Evolutionary conservation across 805 yeast species (phyloP).

Genomic region (Lachancea mirantina): DNA sequence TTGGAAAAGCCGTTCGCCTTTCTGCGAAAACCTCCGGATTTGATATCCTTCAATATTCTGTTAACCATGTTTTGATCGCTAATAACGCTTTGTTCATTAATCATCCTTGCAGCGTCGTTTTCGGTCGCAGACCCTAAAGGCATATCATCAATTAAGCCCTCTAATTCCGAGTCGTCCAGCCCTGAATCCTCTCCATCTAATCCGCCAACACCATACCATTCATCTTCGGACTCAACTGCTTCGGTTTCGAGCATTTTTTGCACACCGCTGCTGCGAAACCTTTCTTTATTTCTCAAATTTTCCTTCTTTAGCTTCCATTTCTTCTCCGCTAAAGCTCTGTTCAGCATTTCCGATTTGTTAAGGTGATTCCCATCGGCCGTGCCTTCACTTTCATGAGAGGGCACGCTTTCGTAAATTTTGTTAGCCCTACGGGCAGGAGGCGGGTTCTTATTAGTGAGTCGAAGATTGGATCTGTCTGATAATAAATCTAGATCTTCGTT

Average conservation of each 20-base stretch:
- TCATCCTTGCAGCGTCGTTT: constrained; percentile 48
- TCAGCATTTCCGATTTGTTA: not conserved
- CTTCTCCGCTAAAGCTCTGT: no score
- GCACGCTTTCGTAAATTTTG: not conserved
- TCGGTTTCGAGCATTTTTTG: constrained; percentile 64
- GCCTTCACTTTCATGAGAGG: constrained; percentile 1
- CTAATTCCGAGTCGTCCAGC: constrained; percentile 67
- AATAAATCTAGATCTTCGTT: no score
- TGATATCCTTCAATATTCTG: constrained; percentile 61
- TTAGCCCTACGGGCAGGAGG: no score
- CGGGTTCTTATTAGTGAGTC: no score
- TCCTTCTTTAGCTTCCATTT: constrained; percentile 4
- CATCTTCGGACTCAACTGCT: constrained; percentile 87
- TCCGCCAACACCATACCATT: constrained; percentile 79
- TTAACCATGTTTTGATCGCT: constrained; percentile 58
- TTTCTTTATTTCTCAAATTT: constrained; percentile 10
- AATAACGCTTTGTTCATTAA: constrained; percentile 53
- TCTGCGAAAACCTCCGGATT: constrained; percentile 62
- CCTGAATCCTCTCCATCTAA: constrained; percentile 46
- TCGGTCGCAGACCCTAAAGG: no score
- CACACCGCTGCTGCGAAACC: constrained; percentile 48
- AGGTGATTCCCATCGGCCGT: constrained; percentile 1
- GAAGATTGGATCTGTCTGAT: no score
- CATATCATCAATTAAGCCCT: constrained; percentile 67
- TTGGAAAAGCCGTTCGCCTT: constrained; percentile 48